Evolutionary conservation across 345 rosid species (phyloP).

Genomic region (Cardamine occulta): DNA sequence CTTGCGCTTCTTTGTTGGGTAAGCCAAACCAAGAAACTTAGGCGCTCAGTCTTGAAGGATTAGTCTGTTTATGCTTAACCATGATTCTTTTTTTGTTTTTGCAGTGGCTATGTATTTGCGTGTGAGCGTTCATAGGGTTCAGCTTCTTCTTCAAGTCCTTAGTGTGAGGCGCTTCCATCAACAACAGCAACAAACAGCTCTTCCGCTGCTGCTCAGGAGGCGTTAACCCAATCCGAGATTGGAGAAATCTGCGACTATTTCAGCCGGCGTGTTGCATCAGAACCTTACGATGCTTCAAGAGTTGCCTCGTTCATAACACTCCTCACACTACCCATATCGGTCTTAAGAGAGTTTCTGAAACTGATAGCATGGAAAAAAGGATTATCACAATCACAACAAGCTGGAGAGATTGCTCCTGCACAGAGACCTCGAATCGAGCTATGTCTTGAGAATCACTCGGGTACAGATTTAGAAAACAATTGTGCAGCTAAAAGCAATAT

Average conservation of each 20-base stretch:
- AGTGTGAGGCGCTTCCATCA: constrained; percentile 95
- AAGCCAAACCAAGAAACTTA: constrained; percentile 45
- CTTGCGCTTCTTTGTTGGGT: constrained; percentile 98
- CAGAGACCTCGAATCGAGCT: constrained; percentile 93
- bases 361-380: constrained; percentile 99
- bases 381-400: constrained; percentile 74
- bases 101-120: constrained; percentile 96
- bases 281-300: constrained; percentile 97
- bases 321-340: constrained; percentile 93
- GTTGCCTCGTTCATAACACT: constrained; percentile 99
- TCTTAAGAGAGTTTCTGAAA: constrained; percentile 88
- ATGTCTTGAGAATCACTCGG: constrained; percentile 91
- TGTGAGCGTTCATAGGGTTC: constrained; percentile 98
- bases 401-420: constrained; percentile 79
- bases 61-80: constrained; percentile 25
- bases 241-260: constrained; percentile 97
- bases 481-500: constrained; percentile 85
- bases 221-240: constrained; percentile 80
- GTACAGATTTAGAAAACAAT: constrained; percentile 56
- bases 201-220: constrained; percentile 74
- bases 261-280: constrained; percentile 97
- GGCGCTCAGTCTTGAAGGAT: constrained; percentile 9
- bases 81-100: background rate
- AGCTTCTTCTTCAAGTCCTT: constrained; percentile 97
- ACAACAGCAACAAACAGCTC: constrained; percentile 77